Evolutionary conservation across 2,329 filamentous ascomycete species (phyloP), one percentile per base, ranked within the genome.

Genomic region (Ophiocordyceps polyrhachis-furcata): DNA sequence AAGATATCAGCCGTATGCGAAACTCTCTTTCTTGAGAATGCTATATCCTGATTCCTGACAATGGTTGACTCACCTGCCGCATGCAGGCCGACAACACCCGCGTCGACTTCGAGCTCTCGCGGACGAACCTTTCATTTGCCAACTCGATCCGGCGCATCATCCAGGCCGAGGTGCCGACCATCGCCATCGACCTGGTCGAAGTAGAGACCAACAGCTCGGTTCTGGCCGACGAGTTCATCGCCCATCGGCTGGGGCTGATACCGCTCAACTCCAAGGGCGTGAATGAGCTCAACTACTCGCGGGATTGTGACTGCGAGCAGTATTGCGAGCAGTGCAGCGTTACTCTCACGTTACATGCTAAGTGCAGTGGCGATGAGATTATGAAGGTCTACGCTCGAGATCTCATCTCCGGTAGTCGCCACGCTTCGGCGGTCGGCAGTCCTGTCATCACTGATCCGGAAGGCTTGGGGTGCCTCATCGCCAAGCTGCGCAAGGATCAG

Each of bases 371-470:
- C 43, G 85, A 91, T 54, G 82, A 89, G 50, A 81, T 89, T 48
- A 91, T 98, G 79, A 86, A 84, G 56, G 86, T 98, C 11, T 95
- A 93, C 59, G 88, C 91, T 47, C 78, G 87, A 47, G 89, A 98
- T 62, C 66, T 98, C 51, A 75, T 86, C 2, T 79, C 89, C 19
- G 72, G 74, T 47, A 75, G 74, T 49, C 73, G 75, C 49, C 74
- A 83, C 48, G 73, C 79, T 47, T 88, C 86, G 58, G 77, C 81
- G 48, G 76, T 93, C 37, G 89, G 89, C 42, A 76, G 74, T 49
- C 88, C 89, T 1, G 78, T 95, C 47, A 84, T 93, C 55, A 80
- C 73, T 41, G 89, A 98, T 59, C 74, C 81, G 1, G 83, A 89
- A 43, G 79, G 80, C 12, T 76, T 83, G 46, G 91, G 91, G 1